Percentiles rank a stretch among this genome's conserved stretches.
Conservation (phyloP, 2,329 filamentous ascomycete species). For the Colletotrichum orbiculare region DNA sequence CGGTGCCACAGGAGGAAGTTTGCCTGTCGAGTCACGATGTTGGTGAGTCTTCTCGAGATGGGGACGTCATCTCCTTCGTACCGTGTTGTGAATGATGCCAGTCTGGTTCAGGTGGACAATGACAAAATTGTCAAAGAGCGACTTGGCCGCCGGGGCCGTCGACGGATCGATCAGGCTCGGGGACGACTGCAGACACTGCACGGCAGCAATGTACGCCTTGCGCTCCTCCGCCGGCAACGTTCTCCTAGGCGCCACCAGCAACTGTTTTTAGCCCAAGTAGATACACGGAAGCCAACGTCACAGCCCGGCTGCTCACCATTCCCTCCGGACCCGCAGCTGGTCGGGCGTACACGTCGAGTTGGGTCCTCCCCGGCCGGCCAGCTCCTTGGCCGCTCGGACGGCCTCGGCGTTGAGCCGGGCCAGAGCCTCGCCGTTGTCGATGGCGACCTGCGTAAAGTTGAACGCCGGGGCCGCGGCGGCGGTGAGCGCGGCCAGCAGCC, state of each 20-base stretch:
- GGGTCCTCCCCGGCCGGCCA: background rate
- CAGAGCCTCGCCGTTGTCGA: slow-evolving; percentile 21
- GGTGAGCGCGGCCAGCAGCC: slow-evolving; percentile 13
- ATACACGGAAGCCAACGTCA: background rate
- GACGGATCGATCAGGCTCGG: slow-evolving; percentile 19
- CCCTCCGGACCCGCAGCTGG: slow-evolving; percentile 24
- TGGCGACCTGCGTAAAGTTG: slow-evolving; percentile 18
- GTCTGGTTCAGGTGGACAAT: slow-evolving; percentile 36
- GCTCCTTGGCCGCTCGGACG: slow-evolving; percentile 8
- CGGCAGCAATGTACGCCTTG: slow-evolving; percentile 22
- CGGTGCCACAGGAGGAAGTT: slow-evolving; percentile 40
- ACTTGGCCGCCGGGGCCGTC: slow-evolving; percentile 15
- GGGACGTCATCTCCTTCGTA: background rate
- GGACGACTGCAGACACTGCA: slow-evolving; percentile 24
- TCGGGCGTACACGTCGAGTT: slow-evolving; percentile 19
- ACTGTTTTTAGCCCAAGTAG: background rate
- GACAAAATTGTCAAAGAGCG: slow-evolving; percentile 37
- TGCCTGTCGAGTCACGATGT: background rate
- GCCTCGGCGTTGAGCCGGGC: slow-evolving; percentile 8
- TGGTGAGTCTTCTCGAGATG: background rate
- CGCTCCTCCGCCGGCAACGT: slow-evolving; percentile 20
- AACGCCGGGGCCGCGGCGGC: slow-evolving; percentile 1
- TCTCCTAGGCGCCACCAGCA: background rate
- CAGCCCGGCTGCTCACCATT: slow-evolving; percentile 14
- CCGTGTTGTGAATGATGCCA: slow-evolving; percentile 26